Base-by-base conservation (phyloP, 2,329 filamentous ascomycete genomes). In the Neoarthrinium moseri region DNA sequence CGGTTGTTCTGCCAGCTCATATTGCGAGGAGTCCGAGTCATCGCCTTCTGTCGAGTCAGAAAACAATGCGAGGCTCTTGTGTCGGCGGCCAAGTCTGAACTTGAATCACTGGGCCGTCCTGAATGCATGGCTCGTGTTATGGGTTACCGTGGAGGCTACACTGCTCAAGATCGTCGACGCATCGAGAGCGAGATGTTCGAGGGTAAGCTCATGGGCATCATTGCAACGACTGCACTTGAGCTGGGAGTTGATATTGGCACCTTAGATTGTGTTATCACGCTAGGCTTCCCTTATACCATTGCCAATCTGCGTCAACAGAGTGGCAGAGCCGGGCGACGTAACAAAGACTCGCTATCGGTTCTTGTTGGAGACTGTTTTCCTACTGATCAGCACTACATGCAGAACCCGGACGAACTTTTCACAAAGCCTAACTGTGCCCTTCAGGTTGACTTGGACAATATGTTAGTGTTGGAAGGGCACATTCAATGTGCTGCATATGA, bases 101-200 rank as follows among this genome's bases (percentile, higher is more conserved):
- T 97, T 5, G 76, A 81, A 27, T 74, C 74, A 2, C 71, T 96
- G 1, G 89, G 90, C 20, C 78, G 90, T 33, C 68, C 80, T 3
- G 91, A 95, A 57, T 86, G 89, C 29, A 81, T 83, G 57, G 80
- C 80, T 22, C 76, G 92, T 37, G 89, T 99, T 2, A 96, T 96
- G 91, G 90, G 89, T 1, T 99, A 99, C 60, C 83, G 94, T 51
- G 94, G 94, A 20, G 94, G 94, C 0, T 99, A 99, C 61, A 96
- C 91, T 3, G 83, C 92, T 2, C 87, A 95, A 62, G 94, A 99
- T 59, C 79, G 94, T 46, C 81, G 94, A 15, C 77, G 80, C 46
- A 96, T 99, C 48, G 94, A 99, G 65, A 83, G 79, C 21, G 91
- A 97, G 62, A 97, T 99, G 94, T 99, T 99, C 56, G 88, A 95